Conservation (phyloP, 148 eudicot species). For the Fagopyrum homotropicum region DNA sequence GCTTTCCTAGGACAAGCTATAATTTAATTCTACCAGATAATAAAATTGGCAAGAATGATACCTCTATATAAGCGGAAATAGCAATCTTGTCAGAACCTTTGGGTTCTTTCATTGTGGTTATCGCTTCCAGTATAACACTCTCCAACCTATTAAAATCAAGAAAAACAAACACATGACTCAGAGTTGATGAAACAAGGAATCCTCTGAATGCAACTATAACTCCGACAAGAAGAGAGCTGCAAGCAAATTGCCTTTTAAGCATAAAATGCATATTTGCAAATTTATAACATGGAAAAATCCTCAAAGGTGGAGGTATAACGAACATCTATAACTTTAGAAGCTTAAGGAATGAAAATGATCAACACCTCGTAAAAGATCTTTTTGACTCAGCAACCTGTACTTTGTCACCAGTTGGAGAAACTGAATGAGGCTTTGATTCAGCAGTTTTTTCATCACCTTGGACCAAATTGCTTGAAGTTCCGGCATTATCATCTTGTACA, state of each 20-base stretch:
- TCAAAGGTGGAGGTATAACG: neutral
- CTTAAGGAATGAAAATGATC: slow-evolving; percentile 4
- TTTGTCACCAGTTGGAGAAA: slow-evolving; percentile 22
- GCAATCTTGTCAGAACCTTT: slow-evolving; percentile 63
- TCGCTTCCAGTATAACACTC: slow-evolving; percentile 58
- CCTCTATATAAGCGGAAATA: slow-evolving; percentile 73
- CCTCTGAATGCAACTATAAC: neutral
- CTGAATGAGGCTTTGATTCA: slow-evolving; percentile 20
- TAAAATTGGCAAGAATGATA: slow-evolving; percentile 16
- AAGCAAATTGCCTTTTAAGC: neutral
- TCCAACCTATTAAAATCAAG: slow-evolving; percentile 47
- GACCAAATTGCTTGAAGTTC: slow-evolving; percentile 18
- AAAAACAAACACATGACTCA: neutral
- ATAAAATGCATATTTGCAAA: neutral
- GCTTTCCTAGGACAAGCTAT: neutral
- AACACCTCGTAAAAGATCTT: slow-evolving; percentile 55
- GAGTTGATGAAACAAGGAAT: neutral
- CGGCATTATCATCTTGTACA: slow-evolving; percentile 33
- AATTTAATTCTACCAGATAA: neutral
- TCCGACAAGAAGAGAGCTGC: neutral
- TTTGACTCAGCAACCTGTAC: slow-evolving; percentile 28
- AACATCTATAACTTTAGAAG: neutral
- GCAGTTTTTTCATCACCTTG: slow-evolving; percentile 26
- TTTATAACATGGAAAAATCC: neutral
- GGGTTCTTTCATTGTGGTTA: slow-evolving; percentile 58